Percentiles rank a stretch among this genome's conserved stretches.
These are phyloP conservation scores for Colletotrichum shisoi DNA, from an alignment of 2,329 filamentous ascomycete species.

Conservation along the genomic window DNA sequence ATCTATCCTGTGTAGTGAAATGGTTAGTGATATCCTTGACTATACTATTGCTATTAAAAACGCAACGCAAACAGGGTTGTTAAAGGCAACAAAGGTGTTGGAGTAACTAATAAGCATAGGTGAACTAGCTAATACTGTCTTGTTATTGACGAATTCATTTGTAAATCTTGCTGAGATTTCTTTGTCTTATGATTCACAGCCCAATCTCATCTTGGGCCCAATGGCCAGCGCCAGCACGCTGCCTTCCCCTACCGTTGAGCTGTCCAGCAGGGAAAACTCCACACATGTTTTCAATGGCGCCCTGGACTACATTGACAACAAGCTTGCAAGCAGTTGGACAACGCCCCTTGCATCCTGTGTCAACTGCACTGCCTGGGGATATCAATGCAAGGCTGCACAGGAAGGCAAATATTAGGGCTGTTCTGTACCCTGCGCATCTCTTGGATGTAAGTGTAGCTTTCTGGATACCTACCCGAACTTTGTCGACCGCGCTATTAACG, in stretches of 20 bases:
- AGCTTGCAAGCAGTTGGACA: conserved; percentile 8
- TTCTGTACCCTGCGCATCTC: conserved; percentile 26
- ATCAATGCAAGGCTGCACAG: conserved; percentile 22
- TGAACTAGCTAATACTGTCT: too few relatives aligned
- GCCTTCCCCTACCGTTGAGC: conserved; percentile 6
- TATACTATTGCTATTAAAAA: background rate
- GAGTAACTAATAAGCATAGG: background rate
- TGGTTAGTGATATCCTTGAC: background rate
- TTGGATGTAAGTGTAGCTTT: conserved; percentile 30
- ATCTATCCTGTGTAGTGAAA: background rate
- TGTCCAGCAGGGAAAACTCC: conserved; percentile 24
- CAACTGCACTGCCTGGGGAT: conserved; percentile 35
- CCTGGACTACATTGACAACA: conserved; percentile 12
- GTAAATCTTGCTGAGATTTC: background rate
- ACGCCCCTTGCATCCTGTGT: conserved; percentile 16
- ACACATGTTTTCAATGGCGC: conserved; percentile 19
- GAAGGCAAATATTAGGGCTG: conserved; percentile 18
- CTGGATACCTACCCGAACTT: background rate
- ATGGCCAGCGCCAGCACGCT: background rate
- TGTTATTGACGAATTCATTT: background rate
- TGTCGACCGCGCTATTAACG: background rate
- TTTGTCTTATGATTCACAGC: background rate
- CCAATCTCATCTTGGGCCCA: background rate
- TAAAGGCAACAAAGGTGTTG: background rate
- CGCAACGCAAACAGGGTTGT: background rate